Evolutionary conservation across 208 protist species (phyloP).

Genomic region (Balamuthia mandrillaris): DNA sequence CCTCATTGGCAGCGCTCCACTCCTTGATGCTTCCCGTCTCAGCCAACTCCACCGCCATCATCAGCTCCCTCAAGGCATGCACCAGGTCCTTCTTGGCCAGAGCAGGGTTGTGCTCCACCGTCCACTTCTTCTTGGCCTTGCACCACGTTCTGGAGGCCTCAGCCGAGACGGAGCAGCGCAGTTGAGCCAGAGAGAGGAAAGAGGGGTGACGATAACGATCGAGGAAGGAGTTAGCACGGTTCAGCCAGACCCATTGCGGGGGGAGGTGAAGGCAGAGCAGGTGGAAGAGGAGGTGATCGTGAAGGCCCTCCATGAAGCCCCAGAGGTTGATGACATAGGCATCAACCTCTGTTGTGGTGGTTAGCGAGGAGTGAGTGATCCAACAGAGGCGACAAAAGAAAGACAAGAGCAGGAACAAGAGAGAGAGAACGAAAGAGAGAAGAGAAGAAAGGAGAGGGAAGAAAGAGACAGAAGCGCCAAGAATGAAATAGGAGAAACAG

Average conservation of each 20-base stretch:
- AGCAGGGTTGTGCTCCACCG: background rate
- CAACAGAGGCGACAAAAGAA: background rate
- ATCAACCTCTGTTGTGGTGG: background rate
- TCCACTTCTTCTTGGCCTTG: conserved; percentile 22
- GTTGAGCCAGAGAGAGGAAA: background rate
- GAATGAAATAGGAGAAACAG: too few relatives aligned
- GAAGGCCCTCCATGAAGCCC: conserved; percentile 2
- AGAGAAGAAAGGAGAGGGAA: too few relatives aligned
- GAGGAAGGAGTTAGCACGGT: background rate
- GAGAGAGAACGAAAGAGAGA: too few relatives aligned
- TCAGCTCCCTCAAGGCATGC: background rate
- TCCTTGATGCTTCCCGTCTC: background rate
- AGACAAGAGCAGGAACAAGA: background rate
- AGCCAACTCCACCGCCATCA: background rate
- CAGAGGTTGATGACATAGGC: background rate
- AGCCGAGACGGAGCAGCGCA: background rate
- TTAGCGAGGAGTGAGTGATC: too few relatives aligned
- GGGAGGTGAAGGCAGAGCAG: background rate
- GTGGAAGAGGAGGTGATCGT: background rate
- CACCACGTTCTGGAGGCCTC: background rate
- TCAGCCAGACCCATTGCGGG: background rate
- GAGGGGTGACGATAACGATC: background rate
- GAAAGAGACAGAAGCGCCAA: too few relatives aligned
- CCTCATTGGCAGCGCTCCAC: background rate
- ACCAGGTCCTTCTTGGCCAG: conserved; percentile 5